Conservation (phyloP, 495 filamentous ascomycete genomes). For the Aspergillus sclerotiicarbonarius region DNA sequence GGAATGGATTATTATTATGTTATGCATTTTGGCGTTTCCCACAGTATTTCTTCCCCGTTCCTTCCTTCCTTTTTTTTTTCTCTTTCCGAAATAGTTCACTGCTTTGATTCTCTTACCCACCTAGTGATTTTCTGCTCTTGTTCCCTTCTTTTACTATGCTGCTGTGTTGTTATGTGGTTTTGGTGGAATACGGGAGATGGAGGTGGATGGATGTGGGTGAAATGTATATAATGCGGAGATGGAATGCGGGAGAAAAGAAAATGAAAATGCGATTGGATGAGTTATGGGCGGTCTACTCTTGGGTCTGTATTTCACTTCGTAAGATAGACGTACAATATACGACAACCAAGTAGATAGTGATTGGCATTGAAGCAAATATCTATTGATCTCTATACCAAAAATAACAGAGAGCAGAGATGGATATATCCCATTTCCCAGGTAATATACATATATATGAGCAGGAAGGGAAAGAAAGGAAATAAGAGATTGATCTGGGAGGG, state of each 20-base stretch:
- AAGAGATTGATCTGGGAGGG: too few relatives aligned
- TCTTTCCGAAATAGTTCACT: not conserved
- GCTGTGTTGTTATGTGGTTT: not conserved
- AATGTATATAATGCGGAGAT: not conserved
- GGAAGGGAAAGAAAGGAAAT: too few relatives aligned
- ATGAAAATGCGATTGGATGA: not conserved
- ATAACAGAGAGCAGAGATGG: too few relatives aligned
- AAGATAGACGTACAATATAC: too few relatives aligned
- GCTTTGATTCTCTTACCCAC: not conserved
- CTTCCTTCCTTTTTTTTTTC: not conserved
- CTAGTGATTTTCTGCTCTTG: not conserved
- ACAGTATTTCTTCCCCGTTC: not conserved
- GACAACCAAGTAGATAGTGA: too few relatives aligned
- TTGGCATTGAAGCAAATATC: too few relatives aligned
- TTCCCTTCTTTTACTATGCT: not conserved
- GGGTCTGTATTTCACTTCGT: not conserved
- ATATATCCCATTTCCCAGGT: too few relatives aligned
- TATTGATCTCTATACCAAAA: too few relatives aligned
- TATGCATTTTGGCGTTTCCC: conserved; percentile 20
- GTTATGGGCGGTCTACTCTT: not conserved
- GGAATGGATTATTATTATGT: conserved; percentile 10
- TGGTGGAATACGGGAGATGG: not conserved
- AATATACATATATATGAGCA: too few relatives aligned
- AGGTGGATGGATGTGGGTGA: not conserved
- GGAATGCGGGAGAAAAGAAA: not conserved